Evolutionary conservation across 1,284 basidiomycete species (phyloP), one percentile per base, ranked within the genome.

Genomic region (Puccinia hordei): DNA sequence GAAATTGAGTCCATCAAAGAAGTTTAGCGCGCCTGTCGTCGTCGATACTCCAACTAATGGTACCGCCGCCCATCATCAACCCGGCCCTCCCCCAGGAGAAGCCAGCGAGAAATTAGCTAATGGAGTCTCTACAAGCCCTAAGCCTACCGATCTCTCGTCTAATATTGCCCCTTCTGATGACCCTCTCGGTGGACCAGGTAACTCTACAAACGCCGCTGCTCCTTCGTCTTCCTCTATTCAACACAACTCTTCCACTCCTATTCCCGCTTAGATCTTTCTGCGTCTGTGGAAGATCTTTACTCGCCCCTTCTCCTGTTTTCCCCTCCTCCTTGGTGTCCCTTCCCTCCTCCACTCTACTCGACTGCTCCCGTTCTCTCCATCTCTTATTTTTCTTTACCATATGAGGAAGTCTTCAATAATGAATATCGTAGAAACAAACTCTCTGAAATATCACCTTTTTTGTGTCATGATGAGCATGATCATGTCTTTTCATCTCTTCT

Each of bases 221-320:
- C 19, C 33, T 35, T 33, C n/a, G n/a, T n/a, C 61, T 41, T 2
- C 38, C 41, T 2, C 24, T 30, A 69, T 51, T 3, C 19, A 69
- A 24, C 46, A 41, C 4, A 6, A 38, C 30, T 19, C 44, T 49
- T 49, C 66, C 6, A 46, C 66, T 30, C 66, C 66, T 15, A 69
- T 69, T 49, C 66, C 41, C n/a, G 66, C 66, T 17, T 38, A 44
- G 2, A 38, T 69, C 44, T 69, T 49, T 49, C 19, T 49, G 24
- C 30, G 44, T 19, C n/a, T 49, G 30, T 49, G 15, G 12, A 41
- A 41, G 38, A 41, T 12, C 38, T 41, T 41, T 41, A 4, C 38
- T 6, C 12, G 6, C 38, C 38, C 4, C 38, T 12, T 41, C 38
- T n/a, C n/a, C n/a, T n/a, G n/a, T n/a, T n/a, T n/a, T n/a, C n/a